A percentile compares a stretch with the other conserved stretches of the same genome.
Evolutionary conservation across 768 basidiomycete species (phyloP).

Genomic region (Solioccasus polychromus): DNA sequence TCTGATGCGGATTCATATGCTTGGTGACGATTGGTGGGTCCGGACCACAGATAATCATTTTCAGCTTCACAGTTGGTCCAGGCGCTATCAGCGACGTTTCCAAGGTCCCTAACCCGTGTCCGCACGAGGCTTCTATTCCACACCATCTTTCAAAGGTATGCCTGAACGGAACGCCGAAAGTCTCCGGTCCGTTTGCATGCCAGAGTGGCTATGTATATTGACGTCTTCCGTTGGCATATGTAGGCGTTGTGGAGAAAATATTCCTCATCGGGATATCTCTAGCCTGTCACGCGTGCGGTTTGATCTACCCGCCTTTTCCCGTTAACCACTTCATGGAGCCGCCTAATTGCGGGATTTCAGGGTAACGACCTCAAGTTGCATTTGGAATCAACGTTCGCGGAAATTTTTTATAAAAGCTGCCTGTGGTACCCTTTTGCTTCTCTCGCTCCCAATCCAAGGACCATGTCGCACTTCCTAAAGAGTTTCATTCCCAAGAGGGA

Average conservation of each 20-base stretch:
- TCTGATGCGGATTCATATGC: not conserved
- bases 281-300: not conserved
- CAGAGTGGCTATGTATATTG: not conserved
- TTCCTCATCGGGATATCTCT: conserved; percentile 2
- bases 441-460: not conserved
- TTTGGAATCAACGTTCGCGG: conserved; percentile 4
- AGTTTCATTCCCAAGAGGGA: conserved; percentile 52
- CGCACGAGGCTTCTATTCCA: not conserved
- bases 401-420: conserved; percentile 15
- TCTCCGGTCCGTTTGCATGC: not conserved
- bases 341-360: not conserved
- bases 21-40: conserved; percentile 6
- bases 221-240: not conserved
- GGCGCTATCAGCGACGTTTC: not conserved
- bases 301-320: not conserved
- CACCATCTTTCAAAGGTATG: not conserved
- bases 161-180: not conserved
- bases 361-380: not conserved
- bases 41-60: not conserved
- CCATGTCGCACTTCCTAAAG: conserved; percentile 36
- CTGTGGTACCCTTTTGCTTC: not conserved
- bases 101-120: not conserved
- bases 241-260: not conserved
- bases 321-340: not conserved
- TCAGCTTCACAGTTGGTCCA: not conserved